Percentiles rank a stretch among this genome's conserved stretches.
Evolutionary conservation across 805 yeast genomes (phyloP).

Genomic region (Schizosaccharomyces cryophilus): DNA sequence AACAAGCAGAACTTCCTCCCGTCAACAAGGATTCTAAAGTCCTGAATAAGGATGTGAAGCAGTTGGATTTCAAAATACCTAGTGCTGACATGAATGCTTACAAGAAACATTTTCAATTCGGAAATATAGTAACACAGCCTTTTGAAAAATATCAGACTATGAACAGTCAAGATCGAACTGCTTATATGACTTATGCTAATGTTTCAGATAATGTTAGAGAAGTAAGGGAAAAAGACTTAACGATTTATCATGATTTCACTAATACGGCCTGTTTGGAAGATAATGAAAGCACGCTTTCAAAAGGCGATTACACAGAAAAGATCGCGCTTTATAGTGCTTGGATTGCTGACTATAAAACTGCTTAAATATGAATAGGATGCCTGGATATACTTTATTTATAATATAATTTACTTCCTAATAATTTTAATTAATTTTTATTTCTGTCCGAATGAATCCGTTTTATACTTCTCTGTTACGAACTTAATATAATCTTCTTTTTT

Average conservation of each 20-base stretch:
- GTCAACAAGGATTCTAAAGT: background rate
- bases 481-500: background rate
- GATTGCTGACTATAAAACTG: background rate
- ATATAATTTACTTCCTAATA: too few relatives aligned
- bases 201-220: background rate
- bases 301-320: background rate
- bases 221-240: background rate
- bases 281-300: background rate
- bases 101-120: background rate
- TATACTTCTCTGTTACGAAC: background rate
- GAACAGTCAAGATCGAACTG: background rate
- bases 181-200: background rate
- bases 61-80: background rate
- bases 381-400: too few relatives aligned
- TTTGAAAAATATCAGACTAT: background rate
- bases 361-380: background rate
- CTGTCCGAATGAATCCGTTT: background rate
- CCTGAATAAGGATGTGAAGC: background rate
- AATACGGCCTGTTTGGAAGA: background rate
- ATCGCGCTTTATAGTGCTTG: background rate
- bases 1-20: too few relatives aligned
- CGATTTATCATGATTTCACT: background rate
- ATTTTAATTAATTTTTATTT: background rate
- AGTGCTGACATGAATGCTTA: background rate
- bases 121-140: background rate